Conservation (phyloP, 768 basidiomycete species). For the Tylopilus intermedius region DNA sequence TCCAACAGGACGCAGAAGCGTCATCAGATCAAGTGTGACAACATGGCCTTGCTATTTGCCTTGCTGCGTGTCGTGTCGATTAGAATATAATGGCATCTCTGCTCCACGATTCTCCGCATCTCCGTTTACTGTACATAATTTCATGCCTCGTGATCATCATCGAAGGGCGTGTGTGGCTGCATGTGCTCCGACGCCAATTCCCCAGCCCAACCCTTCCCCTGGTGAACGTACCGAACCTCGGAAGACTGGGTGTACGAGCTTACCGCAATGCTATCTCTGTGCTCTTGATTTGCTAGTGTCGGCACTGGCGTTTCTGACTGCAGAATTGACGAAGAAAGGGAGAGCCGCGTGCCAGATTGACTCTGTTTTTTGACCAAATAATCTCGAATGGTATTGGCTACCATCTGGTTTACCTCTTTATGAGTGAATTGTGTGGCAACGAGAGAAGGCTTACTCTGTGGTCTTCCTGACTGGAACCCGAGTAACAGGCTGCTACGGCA, state of each 20-base stretch:
- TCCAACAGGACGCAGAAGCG: constrained; percentile 18
- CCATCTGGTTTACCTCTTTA: constrained; percentile 40
- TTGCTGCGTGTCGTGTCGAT: not conserved
- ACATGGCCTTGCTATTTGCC: not conserved
- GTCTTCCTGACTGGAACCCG: constrained; percentile 76
- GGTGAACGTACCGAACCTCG: constrained; percentile 25
- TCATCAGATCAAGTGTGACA: constrained; percentile 19
- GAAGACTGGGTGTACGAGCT: constrained; percentile 24
- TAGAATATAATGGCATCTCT: not conserved
- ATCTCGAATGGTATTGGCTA: constrained; percentile 61
- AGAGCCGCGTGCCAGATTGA: constrained; percentile 18
- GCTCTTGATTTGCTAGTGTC: constrained; percentile 24
- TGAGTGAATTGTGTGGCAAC: not conserved
- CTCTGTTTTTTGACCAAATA: constrained; percentile 57
- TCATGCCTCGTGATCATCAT: constrained; percentile 35
- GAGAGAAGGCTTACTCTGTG: constrained; percentile 51
- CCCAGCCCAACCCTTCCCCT: constrained; percentile 31
- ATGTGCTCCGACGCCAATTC: constrained; percentile 34
- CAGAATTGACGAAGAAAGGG: constrained; percentile 23
- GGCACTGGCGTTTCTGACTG: constrained; percentile 30
- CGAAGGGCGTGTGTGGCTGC: constrained; percentile 38
- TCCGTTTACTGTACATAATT: constrained; percentile 18
- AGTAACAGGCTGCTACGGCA: constrained; percentile 72
- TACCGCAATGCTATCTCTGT: constrained; percentile 28
- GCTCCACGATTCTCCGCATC: not conserved